These are phyloP conservation scores for Pezicula radicicola DNA, from an alignment of 2,329 filamentous ascomycete genomes.

Conservation along the genomic window DNA sequence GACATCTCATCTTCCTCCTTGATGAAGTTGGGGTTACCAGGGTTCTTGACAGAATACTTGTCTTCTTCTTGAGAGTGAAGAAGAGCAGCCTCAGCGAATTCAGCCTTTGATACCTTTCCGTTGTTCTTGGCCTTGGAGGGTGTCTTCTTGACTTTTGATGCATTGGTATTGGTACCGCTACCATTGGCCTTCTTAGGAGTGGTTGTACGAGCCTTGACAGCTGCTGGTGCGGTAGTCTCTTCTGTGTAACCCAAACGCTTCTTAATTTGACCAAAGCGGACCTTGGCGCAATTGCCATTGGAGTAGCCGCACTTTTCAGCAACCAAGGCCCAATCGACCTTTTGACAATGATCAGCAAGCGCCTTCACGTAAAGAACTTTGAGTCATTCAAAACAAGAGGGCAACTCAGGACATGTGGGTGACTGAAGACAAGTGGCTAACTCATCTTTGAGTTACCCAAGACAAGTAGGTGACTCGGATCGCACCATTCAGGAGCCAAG, in stretches of 20 bases:
- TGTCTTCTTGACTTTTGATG: neutral
- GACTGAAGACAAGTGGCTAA: too few species aligned
- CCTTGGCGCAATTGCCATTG: constrained; percentile 41
- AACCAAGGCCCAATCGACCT: constrained; percentile 43
- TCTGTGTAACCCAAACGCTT: constrained; percentile 34
- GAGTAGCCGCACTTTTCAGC: constrained; percentile 41
- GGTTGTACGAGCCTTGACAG: neutral
- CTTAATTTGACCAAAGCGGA: constrained; percentile 49
- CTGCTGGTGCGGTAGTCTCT: neutral
- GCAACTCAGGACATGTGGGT: too few species aligned
- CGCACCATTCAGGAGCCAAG: too few species aligned
- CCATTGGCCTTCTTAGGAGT: neutral
- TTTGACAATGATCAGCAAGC: too few species aligned
- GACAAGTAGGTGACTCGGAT: too few species aligned
- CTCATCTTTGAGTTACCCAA: too few species aligned
- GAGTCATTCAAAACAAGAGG: too few species aligned
- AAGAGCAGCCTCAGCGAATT: neutral
- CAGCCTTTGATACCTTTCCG: neutral
- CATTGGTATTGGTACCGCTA: constrained; percentile 9
- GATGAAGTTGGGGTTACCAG: neutral
- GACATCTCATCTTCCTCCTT: neutral
- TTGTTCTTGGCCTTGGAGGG: constrained; percentile 8
- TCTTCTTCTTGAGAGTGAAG: neutral
- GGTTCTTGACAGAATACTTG: neutral
- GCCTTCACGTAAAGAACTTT: too few species aligned